Evolutionary conservation across 768 basidiomycete species (phyloP).

Genomic region (Macrolepiota dolichaula): DNA sequence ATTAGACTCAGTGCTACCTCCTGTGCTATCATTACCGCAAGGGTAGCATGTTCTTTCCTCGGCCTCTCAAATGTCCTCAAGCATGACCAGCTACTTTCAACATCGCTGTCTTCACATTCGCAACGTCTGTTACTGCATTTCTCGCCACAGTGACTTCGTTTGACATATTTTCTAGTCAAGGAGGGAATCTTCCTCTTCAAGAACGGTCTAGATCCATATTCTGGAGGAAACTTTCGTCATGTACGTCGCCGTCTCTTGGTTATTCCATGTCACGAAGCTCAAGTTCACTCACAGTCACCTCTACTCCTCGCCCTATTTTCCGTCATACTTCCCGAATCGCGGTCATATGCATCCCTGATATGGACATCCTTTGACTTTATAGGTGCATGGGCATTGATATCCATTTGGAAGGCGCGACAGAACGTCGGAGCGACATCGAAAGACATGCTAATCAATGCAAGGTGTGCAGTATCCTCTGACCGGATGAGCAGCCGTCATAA

Average conservation of each 20-base stretch:
- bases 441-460: constrained; percentile 59
- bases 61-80: constrained; percentile 50
- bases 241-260: constrained; percentile 39
- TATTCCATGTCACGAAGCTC: background rate
- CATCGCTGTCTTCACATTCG: constrained; percentile 76
- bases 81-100: constrained; percentile 74
- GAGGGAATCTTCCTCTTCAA: constrained; percentile 85
- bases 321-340: constrained; percentile 57
- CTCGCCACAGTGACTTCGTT: constrained; percentile 13
- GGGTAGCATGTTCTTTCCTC: constrained; percentile 51
- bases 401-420: constrained; percentile 66
- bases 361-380: constrained; percentile 72
- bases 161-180: constrained; percentile 52
- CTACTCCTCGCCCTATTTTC: constrained; percentile 76
- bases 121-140: constrained; percentile 47
- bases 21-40: constrained; percentile 38
- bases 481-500: constrained; percentile 7
- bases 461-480: constrained; percentile 44
- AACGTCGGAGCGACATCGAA: constrained; percentile 42
- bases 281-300: constrained; percentile 60
- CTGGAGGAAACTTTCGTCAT: constrained; percentile 83
- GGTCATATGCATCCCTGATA: constrained; percentile 44
- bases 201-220: constrained; percentile 81
- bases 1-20: constrained; percentile 24
- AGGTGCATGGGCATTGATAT: constrained; percentile 65